Evolutionary conservation across 129 eudicot genomes (phyloP).

Genomic region (Lactuca saligna): DNA sequence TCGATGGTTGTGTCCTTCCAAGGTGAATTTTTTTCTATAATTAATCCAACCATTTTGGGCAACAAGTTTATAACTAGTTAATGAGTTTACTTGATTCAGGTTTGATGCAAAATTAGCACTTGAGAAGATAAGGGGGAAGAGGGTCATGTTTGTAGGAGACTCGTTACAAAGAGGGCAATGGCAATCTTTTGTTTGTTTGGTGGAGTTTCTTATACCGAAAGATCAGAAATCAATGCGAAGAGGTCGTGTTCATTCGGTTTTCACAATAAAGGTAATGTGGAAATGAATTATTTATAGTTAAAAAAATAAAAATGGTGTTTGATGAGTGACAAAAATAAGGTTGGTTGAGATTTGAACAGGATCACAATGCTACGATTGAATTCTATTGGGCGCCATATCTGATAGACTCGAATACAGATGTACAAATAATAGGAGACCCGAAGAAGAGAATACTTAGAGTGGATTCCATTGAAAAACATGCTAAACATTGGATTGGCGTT

Average conservation of each 20-base stretch:
- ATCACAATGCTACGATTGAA: conserved; percentile 86
- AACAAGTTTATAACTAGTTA: background rate
- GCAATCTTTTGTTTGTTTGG: conserved; percentile 92
- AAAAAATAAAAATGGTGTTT: background rate
- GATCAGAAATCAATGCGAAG: conserved; percentile 71
- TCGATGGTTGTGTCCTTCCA: conserved; percentile 88
- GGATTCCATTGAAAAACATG: conserved; percentile 82
- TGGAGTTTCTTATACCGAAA: conserved; percentile 71
- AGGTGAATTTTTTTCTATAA: conserved; percentile 38
- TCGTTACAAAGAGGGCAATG: conserved; percentile 95
- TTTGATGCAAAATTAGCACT: conserved; percentile 70
- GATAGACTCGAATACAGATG: conserved; percentile 80
- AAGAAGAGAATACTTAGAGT: conserved; percentile 77
- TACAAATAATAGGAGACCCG: conserved; percentile 63
- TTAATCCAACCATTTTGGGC: background rate
- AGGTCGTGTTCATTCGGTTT: conserved; percentile 73
- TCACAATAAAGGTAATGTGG: conserved; percentile 60
- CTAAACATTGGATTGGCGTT: conserved; percentile 75
- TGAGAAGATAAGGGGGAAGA: conserved; percentile 71
- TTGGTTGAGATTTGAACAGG: conserved; percentile 38
- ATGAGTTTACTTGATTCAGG: conserved; percentile 32
- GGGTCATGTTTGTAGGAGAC: conserved; percentile 94
- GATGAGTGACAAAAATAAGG: background rate
- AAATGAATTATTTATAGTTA: background rate
- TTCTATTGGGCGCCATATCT: conserved; percentile 95